Evolutionary conservation across 768 basidiomycete species (phyloP), one percentile per base, ranked within the genome.

Genomic region (Russula vinacea): DNA sequence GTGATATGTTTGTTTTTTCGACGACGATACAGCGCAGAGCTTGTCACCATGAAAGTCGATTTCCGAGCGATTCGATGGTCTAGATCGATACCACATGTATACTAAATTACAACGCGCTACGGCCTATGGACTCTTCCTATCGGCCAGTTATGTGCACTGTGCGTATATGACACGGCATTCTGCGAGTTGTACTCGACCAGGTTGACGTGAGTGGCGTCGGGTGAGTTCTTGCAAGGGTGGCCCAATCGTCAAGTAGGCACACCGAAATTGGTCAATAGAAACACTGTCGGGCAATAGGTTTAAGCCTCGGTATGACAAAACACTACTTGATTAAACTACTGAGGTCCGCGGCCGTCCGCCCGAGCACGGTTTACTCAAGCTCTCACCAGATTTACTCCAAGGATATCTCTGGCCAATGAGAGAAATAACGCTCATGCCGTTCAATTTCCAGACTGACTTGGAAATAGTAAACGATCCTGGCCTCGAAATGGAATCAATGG

Each of bases 171-270:
- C 42, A 44, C 29, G 33, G 8, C 33, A 33, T 33, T 33, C 33
- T 33, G 33, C 33, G 33, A 8, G 33, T 33, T 33, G 33, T 33
- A 33, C 33, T 33, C 22, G 14, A 26, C 39, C 16, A 22, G 22
- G 24, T 55, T 40, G 54, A 54, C 54, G 54, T n/a, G n/a, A n/a
- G n/a, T n/a, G 37, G 54, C 54, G 37, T 26, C 54, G n/a, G n/a
- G n/a, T n/a, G n/a, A 17, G 22, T 22, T 24, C 8, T 22, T 55
- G 37, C 5, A 2, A 39, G 39, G n/a, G 8, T 29, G 13, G 19
- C 2, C 19, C 35, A 35, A 16, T 11, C 33, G 53, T 56, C 19
- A 54, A 14, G 54, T 56, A 40, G 32, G 10, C 40, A 37, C 52
- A 16, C 33, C 33, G 32, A 37, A 50, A 29, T 29, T 29, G 29